Percentiles rank a stretch among this genome's conserved stretches.
Evolutionary conservation across 306 rosid species (phyloP).

Genomic region (Trichosanthes cucumerina): DNA sequence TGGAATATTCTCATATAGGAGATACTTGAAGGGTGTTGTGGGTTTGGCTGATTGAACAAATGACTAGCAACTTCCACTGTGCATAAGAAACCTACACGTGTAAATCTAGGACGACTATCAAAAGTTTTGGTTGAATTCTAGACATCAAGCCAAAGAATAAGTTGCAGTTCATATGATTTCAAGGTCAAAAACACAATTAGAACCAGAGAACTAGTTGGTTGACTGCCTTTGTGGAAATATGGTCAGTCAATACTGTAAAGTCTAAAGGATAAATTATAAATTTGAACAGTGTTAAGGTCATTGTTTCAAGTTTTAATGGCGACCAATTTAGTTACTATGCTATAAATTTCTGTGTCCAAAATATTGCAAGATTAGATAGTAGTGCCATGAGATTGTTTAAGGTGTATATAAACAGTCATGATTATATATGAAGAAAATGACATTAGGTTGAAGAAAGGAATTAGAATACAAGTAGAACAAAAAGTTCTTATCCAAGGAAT

Average conservation of each 20-base stretch:
- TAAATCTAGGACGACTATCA: background rate
- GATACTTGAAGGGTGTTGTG: background rate
- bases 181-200: background rate
- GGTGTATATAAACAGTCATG: background rate
- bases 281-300: background rate
- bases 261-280: background rate
- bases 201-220: background rate
- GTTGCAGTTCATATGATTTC: background rate
- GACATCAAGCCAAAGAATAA: background rate
- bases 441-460: background rate
- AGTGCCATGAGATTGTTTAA: background rate
- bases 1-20: background rate
- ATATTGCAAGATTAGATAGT: background rate
- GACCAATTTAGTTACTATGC: background rate
- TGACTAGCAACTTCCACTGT: background rate
- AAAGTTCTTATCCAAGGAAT: background rate
- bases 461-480: background rate
- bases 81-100: background rate
- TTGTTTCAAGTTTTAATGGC: background rate
- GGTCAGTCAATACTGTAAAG: background rate
- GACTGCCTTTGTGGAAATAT: background rate
- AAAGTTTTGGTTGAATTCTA: background rate
- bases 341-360: background rate
- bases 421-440: background rate
- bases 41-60: background rate